Percentiles rank a stretch among this genome's conserved stretches.
Evolutionary conservation across 2,329 filamentous ascomycete genomes (phyloP).

Genomic region (Verticillium nubilum): DNA sequence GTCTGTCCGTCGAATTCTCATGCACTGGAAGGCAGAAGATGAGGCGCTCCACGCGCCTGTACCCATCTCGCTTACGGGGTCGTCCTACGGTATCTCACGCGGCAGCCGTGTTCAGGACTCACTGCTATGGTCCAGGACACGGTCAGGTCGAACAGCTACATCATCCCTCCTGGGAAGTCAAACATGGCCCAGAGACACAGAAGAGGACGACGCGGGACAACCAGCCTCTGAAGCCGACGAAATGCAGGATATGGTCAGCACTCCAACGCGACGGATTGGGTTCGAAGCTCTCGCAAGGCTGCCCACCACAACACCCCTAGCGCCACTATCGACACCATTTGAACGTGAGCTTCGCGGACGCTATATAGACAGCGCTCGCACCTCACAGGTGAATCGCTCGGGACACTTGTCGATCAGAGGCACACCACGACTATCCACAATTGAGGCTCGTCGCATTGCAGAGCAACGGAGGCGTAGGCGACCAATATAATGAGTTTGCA

Average conservation of each 20-base stretch:
- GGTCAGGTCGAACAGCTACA: constrained; percentile 1
- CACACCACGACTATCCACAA: constrained; percentile 1
- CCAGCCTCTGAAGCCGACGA: constrained; percentile 2
- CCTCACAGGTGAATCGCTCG: background rate
- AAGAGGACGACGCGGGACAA: constrained; percentile 7
- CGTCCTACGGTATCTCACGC: constrained; percentile 4
- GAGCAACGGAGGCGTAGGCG: background rate
- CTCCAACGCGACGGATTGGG: constrained; percentile 42
- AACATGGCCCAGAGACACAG: constrained; percentile 2
- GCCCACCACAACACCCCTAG: constrained; percentile 36
- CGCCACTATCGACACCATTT: constrained; percentile 36
- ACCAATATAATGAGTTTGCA: background rate
- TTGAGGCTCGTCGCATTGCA: constrained; percentile 1
- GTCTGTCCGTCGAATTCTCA: constrained; percentile 5
- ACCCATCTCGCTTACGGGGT: background rate
- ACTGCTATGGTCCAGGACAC: constrained; percentile 5
- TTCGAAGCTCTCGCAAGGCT: constrained; percentile 29
- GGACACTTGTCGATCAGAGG: background rate
- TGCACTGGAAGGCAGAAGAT: constrained; percentile 6
- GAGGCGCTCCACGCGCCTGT: background rate
- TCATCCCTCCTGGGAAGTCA: constrained; percentile 1
- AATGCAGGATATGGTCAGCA: constrained; percentile 21
- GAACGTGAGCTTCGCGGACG: constrained; percentile 25
- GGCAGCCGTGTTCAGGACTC: constrained; percentile 1
- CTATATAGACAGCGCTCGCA: constrained; percentile 4